Evolutionary conservation across 2,329 filamentous ascomycete genomes (phyloP).

Genomic region (Tolypocladium inflatum): DNA sequence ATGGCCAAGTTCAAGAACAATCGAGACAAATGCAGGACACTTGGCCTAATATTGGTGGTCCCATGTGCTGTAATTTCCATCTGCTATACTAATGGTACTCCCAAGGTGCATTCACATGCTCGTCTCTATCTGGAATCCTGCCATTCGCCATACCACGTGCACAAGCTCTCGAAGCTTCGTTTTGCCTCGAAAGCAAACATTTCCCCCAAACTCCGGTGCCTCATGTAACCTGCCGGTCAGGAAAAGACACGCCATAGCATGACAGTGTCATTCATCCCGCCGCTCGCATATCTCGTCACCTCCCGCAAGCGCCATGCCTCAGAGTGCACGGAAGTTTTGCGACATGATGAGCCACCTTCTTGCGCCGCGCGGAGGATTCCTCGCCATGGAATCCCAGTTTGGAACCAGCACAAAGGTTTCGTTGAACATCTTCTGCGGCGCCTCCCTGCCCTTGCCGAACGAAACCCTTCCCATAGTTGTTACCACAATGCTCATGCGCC

Average conservation of each 20-base stretch:
- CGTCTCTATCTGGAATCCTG: not conserved
- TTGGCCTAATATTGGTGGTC: not conserved
- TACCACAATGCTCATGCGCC: slow-evolving; percentile 61
- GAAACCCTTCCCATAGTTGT: slow-evolving; percentile 64
- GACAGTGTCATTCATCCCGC: not conserved
- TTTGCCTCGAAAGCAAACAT: not conserved
- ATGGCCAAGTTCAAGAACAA: not conserved
- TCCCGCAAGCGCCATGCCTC: slow-evolving; percentile 3
- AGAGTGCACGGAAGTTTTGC: slow-evolving; percentile 59
- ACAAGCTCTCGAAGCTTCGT: not conserved
- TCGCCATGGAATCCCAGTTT: slow-evolving; percentile 51
- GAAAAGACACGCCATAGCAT: not conserved
- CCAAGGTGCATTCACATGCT: not conserved
- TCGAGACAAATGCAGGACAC: not conserved
- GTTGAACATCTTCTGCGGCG: slow-evolving; percentile 60
- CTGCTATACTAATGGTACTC: not conserved
- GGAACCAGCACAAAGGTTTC: slow-evolving; percentile 77
- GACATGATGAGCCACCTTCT: slow-evolving; percentile 59
- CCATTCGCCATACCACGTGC: not conserved
- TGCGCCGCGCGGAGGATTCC: slow-evolving; percentile 41
- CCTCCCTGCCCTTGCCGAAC: slow-evolving; percentile 54
- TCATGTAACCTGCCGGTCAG: not conserved
- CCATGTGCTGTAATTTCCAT: not conserved
- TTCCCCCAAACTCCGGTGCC: not conserved
- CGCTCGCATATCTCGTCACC: not conserved